phyloP scores from a whole-genome alignment of 1,284 basidiomycete species.

The Heterobasidion occidentale region DNA sequence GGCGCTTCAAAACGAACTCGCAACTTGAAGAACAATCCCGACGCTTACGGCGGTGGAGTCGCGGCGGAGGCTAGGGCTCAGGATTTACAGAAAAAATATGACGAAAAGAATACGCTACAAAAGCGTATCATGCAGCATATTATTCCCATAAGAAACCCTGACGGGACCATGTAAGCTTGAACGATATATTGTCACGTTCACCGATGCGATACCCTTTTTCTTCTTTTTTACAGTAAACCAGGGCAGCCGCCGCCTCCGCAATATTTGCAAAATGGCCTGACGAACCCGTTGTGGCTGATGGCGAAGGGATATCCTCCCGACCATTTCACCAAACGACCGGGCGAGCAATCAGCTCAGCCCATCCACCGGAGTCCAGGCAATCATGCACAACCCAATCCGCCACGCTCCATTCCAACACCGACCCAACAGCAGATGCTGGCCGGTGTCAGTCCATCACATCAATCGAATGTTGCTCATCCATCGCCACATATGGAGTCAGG shows the following conservation, averaged over 20 bases:
- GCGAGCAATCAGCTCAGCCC: slow-evolving; percentile 2
- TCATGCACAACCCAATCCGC: slow-evolving; percentile 1
- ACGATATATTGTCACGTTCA: background rate
- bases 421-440: slow-evolving; percentile 6
- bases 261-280: slow-evolving; percentile 2
- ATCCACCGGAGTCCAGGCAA: background rate
- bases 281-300: slow-evolving; percentile 4
- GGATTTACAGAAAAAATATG: background rate
- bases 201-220: background rate
- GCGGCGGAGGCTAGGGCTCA: background rate
- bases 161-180: too few relatives aligned
- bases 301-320: background rate
- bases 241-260: background rate
- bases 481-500: slow-evolving; percentile 19
- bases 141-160: background rate
- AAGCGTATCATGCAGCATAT: background rate
- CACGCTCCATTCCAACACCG: slow-evolving; percentile 7
- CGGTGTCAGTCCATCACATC: slow-evolving; percentile 2
- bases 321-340: background rate
- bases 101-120: background rate
- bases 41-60: background rate
- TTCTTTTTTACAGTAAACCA: background rate
- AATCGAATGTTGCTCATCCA: slow-evolving; percentile 5
- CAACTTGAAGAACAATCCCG: too few relatives aligned
- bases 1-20: too few relatives aligned